Conservation (phyloP, 208 protist genomes). For the Leishmania gerbilli region DNA sequence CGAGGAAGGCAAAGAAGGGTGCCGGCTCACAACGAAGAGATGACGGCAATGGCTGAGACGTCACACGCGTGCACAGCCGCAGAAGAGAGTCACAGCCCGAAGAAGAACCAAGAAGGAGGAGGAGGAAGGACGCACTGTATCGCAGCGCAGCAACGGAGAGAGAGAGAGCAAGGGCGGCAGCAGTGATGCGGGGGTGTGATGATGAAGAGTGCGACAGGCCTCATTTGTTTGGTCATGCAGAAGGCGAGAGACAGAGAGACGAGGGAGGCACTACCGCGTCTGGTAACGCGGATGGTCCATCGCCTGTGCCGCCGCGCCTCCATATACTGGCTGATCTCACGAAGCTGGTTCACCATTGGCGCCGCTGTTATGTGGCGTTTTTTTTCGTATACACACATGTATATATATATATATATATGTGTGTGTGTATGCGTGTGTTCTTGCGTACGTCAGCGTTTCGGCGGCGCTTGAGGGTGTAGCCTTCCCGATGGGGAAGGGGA, state of each 20-base stretch:
- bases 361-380: not conserved
- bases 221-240: not conserved
- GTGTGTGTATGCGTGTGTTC: not conserved
- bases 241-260: not conserved
- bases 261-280: not conserved
- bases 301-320: not conserved
- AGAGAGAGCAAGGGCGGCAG: not conserved
- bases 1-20: not conserved
- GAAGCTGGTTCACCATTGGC: not conserved
- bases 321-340: not conserved
- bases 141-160: not conserved
- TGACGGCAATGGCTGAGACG: not conserved
- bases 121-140: not conserved
- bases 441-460: not conserved
- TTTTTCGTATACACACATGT: not conserved
- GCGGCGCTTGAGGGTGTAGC: not conserved
- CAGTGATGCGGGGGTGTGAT: not conserved
- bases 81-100: not conserved
- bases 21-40: not conserved
- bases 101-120: not conserved
- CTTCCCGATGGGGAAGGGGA: not conserved
- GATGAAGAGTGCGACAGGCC: not conserved
- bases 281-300: not conserved
- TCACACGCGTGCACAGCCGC: not conserved
- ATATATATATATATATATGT: no score